Evolutionary conservation across 805 yeast genomes (phyloP), one percentile per base, ranked within the genome.

Genomic region (Candida mattraensis): DNA sequence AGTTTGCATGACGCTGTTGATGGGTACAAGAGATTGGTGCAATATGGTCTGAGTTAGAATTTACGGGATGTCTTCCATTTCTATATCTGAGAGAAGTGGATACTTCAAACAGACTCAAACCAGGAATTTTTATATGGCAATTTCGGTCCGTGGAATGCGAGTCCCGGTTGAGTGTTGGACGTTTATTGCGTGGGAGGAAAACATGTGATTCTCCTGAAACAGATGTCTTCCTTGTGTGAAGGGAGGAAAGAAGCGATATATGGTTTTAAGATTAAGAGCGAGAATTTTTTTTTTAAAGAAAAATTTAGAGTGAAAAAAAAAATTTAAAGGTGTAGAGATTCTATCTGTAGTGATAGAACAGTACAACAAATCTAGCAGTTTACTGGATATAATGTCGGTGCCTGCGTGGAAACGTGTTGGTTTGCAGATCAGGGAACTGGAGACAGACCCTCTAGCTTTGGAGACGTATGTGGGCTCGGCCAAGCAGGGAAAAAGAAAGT

Each of bases 371-470:
- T 23, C 45, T 54, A 46, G 60, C 11, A 13, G 14, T 24, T 5
- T n/a, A 32, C 23, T 13, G 5, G 13, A 11, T 18, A 10, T 16
- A n/a, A 39, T 40, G 43, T 42, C 46, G n/a, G 53, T 76, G n/a
- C 94, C 95, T 24, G 94, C 94, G 1, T 85, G 95, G 95, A 85
- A 85, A 57, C 70, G 78, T 50, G 67, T 81, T 6, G 95, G 95
- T 18, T 70, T 86, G 26, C 67, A 77, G 50, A 78, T 82, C 36
- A 71, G 78, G 46, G 65, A 70, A 28, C 45, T 66, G 3, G 64
- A 61, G 3, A 56, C 60, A 11, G 81, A 75, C 45, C 78, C 74
- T 1, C 54, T 71, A 27, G 64, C 68, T 2, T 50, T 66, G 2
- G 53, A 45, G 5, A 56, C 72, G 5, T 75, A 74, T 58, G 56